These are phyloP conservation scores for Kickxella alabastrina DNA, from an alignment of 192 early-diverging fungal genomes.

Conservation along the genomic window DNA sequence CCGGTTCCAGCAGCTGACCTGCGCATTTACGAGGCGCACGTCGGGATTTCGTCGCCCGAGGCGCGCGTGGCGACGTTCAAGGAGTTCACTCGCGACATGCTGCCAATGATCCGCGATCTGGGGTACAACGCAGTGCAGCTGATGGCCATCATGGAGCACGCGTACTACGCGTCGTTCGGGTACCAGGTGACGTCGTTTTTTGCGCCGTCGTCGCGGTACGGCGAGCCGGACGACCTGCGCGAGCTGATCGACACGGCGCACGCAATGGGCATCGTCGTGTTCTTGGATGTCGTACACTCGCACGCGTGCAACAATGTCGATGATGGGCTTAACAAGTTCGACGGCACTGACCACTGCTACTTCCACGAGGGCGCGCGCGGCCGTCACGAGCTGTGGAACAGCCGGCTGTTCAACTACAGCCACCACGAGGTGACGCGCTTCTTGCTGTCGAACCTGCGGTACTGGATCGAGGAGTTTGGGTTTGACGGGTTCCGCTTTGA, in stretches of 20 bases:
- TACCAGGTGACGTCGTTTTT: conserved; percentile 99
- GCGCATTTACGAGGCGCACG: conserved; percentile 92
- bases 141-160: conserved; percentile 98
- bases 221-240: conserved; percentile 90
- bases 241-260: conserved; percentile 91
- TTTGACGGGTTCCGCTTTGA: conserved; percentile 99
- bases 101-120: conserved; percentile 80
- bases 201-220: conserved; percentile 87
- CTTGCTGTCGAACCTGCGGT: conserved; percentile 90
- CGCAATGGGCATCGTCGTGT: conserved; percentile 77
- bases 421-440: conserved; percentile 89
- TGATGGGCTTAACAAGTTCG: conserved; percentile 94
- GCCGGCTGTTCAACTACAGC: conserved; percentile 92
- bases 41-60: conserved; percentile 90
- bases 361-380: conserved; percentile 88
- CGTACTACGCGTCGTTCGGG: conserved; percentile 97
- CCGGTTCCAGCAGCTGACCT: conserved; percentile 64
- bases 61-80: conserved; percentile 76
- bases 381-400: conserved; percentile 90
- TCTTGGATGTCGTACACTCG: conserved; percentile 94
- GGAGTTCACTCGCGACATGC: conserved; percentile 82
- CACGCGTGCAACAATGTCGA: conserved; percentile 93
- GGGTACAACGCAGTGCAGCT: conserved; percentile 82
- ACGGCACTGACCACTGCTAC: conserved; percentile 94
- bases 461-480: conserved; percentile 84